phyloP scores from a whole-genome alignment of 2,329 filamentous ascomycete species.

The Fusarium xylarioides region DNA sequence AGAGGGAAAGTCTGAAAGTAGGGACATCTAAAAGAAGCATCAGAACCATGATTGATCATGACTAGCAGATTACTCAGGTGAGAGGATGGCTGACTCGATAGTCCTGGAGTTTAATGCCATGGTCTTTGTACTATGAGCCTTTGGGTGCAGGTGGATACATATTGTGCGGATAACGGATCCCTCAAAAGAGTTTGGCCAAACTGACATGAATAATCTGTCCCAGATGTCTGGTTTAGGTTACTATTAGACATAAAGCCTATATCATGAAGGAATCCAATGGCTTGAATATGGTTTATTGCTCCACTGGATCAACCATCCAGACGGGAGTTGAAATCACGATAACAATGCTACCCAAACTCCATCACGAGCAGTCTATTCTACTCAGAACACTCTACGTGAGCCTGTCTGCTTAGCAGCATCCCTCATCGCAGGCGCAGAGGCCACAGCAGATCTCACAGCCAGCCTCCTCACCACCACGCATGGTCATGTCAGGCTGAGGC shows the following conservation, averaged over 20 bases:
- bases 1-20: neutral
- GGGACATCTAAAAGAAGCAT: neutral
- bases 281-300: neutral
- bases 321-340: slow-evolving; percentile 14
- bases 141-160: neutral
- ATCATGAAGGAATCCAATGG: neutral
- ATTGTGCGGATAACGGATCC: neutral
- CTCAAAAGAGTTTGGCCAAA: neutral
- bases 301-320: neutral
- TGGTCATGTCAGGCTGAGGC: slow-evolving; percentile 54
- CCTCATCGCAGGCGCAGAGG: slow-evolving; percentile 55
- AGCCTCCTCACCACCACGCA: slow-evolving; percentile 57
- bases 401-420: slow-evolving; percentile 49
- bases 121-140: neutral
- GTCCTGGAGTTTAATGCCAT: neutral
- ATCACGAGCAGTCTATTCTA: neutral
- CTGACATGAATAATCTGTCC: neutral
- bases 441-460: slow-evolving; percentile 58
- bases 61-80: neutral
- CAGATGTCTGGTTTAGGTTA: neutral
- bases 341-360: slow-evolving; percentile 27
- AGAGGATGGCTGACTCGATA: neutral
- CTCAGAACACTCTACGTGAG: neutral
- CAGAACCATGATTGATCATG: neutral
- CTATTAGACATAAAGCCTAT: neutral